phyloP scores from a whole-genome alignment of 2,329 filamentous ascomycete species.

The Hypomyces perniciosus region DNA sequence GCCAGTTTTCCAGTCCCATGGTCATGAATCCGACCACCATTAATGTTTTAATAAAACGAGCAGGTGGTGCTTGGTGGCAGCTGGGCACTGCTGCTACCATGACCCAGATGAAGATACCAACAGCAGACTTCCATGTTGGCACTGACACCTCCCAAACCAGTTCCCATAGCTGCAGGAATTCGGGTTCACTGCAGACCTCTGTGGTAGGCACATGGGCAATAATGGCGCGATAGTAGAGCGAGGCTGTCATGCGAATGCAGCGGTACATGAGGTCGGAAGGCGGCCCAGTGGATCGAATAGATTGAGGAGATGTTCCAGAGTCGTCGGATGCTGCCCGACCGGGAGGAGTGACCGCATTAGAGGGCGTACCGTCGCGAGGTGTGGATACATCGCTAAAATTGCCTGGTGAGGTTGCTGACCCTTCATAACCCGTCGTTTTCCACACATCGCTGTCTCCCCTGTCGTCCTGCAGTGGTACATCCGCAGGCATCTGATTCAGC shows the following conservation, averaged over 20 bases:
- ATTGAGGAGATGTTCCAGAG: slow-evolving; percentile 5
- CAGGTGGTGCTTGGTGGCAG: slow-evolving; percentile 33
- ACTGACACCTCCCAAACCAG: slow-evolving; percentile 42
- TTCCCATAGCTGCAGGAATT: slow-evolving; percentile 41
- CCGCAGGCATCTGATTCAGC: slow-evolving; percentile 27
- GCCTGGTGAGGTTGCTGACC: slow-evolving; percentile 4
- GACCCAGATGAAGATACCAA: slow-evolving; percentile 46
- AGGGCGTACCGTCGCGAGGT: slow-evolving; percentile 1
- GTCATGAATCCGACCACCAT: slow-evolving; percentile 39
- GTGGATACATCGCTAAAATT: slow-evolving; percentile 4
- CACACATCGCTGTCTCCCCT: slow-evolving; percentile 6
- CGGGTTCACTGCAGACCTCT: slow-evolving; percentile 30
- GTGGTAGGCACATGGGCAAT: slow-evolving; percentile 36
- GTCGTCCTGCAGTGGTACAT: slow-evolving; percentile 6
- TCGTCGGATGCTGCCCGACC: slow-evolving; percentile 4
- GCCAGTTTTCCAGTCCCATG: slow-evolving; percentile 45
- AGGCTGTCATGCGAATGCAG: slow-evolving; percentile 39
- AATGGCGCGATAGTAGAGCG: slow-evolving; percentile 44
- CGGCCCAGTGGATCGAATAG: slow-evolving; percentile 5
- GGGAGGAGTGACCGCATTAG: background rate
- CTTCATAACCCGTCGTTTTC: slow-evolving; percentile 8
- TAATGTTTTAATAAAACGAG: slow-evolving; percentile 41
- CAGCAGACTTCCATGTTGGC: slow-evolving; percentile 38
- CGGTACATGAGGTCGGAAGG: slow-evolving; percentile 39
- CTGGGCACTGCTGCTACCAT: slow-evolving; percentile 37